These are phyloP conservation scores for Penicillium bialowiezense DNA, from an alignment of 495 filamentous ascomycete species.

Conservation along the genomic window DNA sequence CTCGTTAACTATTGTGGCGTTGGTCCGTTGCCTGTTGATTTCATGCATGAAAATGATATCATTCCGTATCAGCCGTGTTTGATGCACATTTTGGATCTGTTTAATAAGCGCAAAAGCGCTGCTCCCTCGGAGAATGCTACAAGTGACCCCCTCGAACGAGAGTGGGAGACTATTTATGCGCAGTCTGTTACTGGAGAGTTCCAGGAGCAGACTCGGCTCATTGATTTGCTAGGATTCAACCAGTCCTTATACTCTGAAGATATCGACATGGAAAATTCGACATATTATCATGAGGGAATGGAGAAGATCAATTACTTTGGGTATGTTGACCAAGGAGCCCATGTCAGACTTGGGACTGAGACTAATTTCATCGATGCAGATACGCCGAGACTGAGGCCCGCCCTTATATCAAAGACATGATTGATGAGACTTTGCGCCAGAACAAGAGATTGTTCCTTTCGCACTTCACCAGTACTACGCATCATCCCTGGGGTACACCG, in stretches of 20 bases:
- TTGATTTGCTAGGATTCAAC: slow-evolving; percentile 39
- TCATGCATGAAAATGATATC: slow-evolving; percentile 39
- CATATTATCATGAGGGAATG: slow-evolving; percentile 28
- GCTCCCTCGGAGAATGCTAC: slow-evolving; percentile 7
- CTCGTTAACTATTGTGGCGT: slow-evolving; percentile 46
- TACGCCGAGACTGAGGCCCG: slow-evolving; percentile 38
- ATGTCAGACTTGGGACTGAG: slow-evolving; percentile 11
- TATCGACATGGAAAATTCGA: slow-evolving; percentile 23
- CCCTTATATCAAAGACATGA: slow-evolving; percentile 44
- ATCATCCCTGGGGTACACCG: slow-evolving; percentile 43
- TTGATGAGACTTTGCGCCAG: slow-evolving; percentile 35
- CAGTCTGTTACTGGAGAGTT: slow-evolving; percentile 45
- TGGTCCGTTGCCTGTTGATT: slow-evolving; percentile 43
- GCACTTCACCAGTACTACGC: slow-evolving; percentile 45
- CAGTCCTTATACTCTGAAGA: slow-evolving; percentile 32
- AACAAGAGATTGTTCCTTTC: slow-evolving; percentile 44
- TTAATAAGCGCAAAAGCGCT: slow-evolving; percentile 31
- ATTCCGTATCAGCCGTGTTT: slow-evolving; percentile 48
- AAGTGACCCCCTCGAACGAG: slow-evolving; percentile 12
- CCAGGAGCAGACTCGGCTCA: slow-evolving; percentile 36
- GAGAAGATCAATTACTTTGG: slow-evolving; percentile 48
- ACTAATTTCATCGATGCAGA: slow-evolving; percentile 25
- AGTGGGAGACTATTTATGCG: slow-evolving; percentile 44
- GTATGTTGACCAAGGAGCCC: slow-evolving; percentile 29
- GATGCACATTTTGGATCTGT: slow-evolving; percentile 42